These are phyloP conservation scores for Malus hybrid DNA, from an alignment of 331 rosid genomes.

Conservation along the genomic window DNA sequence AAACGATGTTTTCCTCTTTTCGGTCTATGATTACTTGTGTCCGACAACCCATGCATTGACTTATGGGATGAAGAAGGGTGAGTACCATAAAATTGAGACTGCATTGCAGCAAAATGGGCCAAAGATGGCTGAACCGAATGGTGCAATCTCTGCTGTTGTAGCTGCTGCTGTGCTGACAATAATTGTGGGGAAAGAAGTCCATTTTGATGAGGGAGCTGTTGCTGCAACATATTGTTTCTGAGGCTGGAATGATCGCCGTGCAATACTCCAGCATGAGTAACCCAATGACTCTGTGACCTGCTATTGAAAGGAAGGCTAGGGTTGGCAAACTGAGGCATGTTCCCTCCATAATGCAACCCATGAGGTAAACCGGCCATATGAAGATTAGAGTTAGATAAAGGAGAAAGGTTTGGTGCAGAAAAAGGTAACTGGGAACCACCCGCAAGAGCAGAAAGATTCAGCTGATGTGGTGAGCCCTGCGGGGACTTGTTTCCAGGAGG, in stretches of 20 bases:
- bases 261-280: slow-evolving; percentile 44
- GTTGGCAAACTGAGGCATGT: slow-evolving; percentile 34
- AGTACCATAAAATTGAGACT: slow-evolving; percentile 32
- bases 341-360: slow-evolving; percentile 45
- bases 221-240: slow-evolving; percentile 35
- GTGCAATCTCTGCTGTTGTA: slow-evolving; percentile 40
- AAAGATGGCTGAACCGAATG: slow-evolving; percentile 31
- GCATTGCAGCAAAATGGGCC: slow-evolving; percentile 39
- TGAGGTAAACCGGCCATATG: slow-evolving; percentile 41
- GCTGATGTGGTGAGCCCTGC: slow-evolving; percentile 44
- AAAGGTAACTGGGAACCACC: slow-evolving; percentile 41
- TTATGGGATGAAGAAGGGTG: slow-evolving; percentile 35
- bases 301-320: slow-evolving; percentile 30
- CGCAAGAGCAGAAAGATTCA: slow-evolving; percentile 27
- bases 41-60: slow-evolving; percentile 38
- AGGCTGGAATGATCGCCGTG: slow-evolving; percentile 50
- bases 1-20: slow-evolving; percentile 50
- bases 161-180: slow-evolving; percentile 31
- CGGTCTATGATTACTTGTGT: slow-evolving; percentile 44
- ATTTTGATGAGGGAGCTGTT: slow-evolving; percentile 35
- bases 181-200: slow-evolving; percentile 34
- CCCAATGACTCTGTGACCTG: slow-evolving; percentile 49
- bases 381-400: slow-evolving; percentile 37
- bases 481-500: slow-evolving; percentile 57
- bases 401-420: slow-evolving; percentile 37